Percentiles rank a stretch among this genome's conserved stretches.
phyloP scores from a whole-genome alignment of 2,329 filamentous ascomycete genomes.

The Pseudocercospora musae region DNA sequence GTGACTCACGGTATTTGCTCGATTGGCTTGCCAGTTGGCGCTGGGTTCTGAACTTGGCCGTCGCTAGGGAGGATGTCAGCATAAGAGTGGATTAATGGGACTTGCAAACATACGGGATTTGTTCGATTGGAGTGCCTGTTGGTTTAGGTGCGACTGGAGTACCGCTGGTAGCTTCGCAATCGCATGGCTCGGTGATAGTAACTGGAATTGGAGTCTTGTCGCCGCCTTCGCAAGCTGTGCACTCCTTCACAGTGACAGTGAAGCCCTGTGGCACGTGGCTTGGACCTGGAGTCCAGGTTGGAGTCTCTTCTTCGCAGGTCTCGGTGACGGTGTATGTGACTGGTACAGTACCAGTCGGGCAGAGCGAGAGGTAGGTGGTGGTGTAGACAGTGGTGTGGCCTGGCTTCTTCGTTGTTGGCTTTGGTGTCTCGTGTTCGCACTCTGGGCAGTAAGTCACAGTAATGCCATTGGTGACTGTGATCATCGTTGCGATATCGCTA shows the following conservation, averaged over 20 bases:
- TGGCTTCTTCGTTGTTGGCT: constrained; percentile 12
- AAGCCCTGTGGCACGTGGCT: constrained; percentile 36
- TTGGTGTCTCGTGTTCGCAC: constrained; percentile 27
- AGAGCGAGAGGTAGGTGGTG: constrained; percentile 35
- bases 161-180: constrained; percentile 31
- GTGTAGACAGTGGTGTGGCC: constrained; percentile 38
- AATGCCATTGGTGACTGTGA: constrained; percentile 36
- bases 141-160: constrained; percentile 19
- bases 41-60: constrained; percentile 5
- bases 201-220: constrained; percentile 30
- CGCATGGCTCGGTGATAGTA: constrained; percentile 38
- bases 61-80: background rate
- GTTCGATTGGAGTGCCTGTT: constrained; percentile 19
- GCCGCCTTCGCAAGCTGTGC: constrained; percentile 34
- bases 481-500: constrained; percentile 30
- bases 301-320: constrained; percentile 34
- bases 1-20: background rate
- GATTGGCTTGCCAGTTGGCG: constrained; percentile 1
- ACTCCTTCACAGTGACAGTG: constrained; percentile 35
- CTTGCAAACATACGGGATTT: constrained; percentile 19
- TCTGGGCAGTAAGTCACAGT: constrained; percentile 39
- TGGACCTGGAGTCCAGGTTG: constrained; percentile 35
- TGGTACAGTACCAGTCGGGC: constrained; percentile 34
- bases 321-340: constrained; percentile 39
- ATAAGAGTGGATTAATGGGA: constrained; percentile 1